phyloP scores from a whole-genome alignment of 208 protist species.

The Leishmania braziliensis region DNA sequence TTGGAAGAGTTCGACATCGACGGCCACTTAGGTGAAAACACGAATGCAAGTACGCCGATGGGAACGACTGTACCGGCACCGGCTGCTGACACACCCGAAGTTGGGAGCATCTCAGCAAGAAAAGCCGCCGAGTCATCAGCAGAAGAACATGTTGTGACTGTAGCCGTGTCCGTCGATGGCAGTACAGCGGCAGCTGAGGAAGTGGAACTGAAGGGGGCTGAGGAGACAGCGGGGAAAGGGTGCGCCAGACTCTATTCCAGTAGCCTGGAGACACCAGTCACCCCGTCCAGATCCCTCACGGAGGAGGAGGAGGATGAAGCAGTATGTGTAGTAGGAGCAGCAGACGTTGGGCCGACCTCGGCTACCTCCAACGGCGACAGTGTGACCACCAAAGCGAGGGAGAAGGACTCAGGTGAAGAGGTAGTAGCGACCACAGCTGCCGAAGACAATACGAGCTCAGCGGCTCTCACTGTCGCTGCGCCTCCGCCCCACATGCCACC shows the following conservation, averaged over 20 bases:
- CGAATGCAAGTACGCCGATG: background rate
- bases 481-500: background rate
- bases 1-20: slow-evolving; percentile 32
- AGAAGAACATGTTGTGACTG: background rate
- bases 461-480: background rate
- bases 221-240: background rate
- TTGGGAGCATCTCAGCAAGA: background rate
- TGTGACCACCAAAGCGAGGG: background rate
- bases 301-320: background rate
- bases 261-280: background rate
- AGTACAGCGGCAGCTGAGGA: background rate
- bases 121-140: background rate
- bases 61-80: background rate
- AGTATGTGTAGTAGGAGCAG: background rate
- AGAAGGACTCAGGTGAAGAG: background rate
- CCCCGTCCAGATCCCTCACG: background rate
- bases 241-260: background rate
- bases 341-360: background rate
- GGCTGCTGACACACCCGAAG: background rate
- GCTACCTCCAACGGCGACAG: background rate
- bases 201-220: background rate
- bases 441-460: background rate
- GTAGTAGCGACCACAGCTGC: background rate
- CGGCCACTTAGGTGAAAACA: slow-evolving; percentile 1
- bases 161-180: background rate